A percentile compares a stretch with the other conserved stretches of the same genome.
Evolutionary conservation across 441 rosid species (phyloP).

Genomic region (Oxalis stricta): DNA sequence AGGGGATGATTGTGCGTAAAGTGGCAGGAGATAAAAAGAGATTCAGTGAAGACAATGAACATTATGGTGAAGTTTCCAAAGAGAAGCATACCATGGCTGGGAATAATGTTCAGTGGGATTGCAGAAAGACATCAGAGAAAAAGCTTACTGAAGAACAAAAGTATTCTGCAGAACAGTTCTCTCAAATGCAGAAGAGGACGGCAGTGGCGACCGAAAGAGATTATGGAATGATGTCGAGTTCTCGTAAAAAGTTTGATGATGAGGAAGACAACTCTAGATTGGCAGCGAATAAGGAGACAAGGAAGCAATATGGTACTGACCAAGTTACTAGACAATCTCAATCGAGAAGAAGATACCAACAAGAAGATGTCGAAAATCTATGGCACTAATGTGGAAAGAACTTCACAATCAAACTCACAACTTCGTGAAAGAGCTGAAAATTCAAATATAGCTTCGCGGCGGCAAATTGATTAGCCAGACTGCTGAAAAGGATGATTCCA

Average conservation of each 20-base stretch:
- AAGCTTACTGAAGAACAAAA: slow-evolving; percentile 40
- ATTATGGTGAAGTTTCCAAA: slow-evolving; percentile 11
- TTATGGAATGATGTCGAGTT: slow-evolving; percentile 18
- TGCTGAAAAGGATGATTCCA: slow-evolving; percentile 13
- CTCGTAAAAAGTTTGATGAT: slow-evolving; percentile 18
- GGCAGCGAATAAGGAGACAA: slow-evolving; percentile 21
- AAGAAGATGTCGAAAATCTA: slow-evolving; percentile 26
- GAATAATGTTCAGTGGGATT: slow-evolving; percentile 32
- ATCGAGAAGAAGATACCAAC: slow-evolving; percentile 25
- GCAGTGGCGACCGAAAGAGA: slow-evolving; percentile 21
- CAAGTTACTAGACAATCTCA: slow-evolving; percentile 19
- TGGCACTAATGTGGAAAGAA: slow-evolving; percentile 22
- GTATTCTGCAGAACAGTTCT: slow-evolving; percentile 28
- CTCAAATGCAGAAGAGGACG: slow-evolving; percentile 17
- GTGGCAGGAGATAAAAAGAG: slow-evolving; percentile 14
- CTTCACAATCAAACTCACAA: slow-evolving; percentile 25
- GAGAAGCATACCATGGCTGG: slow-evolving; percentile 14
- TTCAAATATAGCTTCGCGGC: slow-evolving; percentile 6
- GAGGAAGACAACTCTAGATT: slow-evolving; percentile 20
- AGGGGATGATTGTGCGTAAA: slow-evolving; percentile 12
- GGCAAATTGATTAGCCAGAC: slow-evolving; percentile 10
- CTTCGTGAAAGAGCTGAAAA: slow-evolving; percentile 28
- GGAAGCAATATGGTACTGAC: slow-evolving; percentile 18
- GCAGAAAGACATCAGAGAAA: slow-evolving; percentile 65
- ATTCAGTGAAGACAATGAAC: slow-evolving; percentile 7